phyloP scores from a whole-genome alignment of 179 eudicot genomes.

The Spergularia azorica region DNA sequence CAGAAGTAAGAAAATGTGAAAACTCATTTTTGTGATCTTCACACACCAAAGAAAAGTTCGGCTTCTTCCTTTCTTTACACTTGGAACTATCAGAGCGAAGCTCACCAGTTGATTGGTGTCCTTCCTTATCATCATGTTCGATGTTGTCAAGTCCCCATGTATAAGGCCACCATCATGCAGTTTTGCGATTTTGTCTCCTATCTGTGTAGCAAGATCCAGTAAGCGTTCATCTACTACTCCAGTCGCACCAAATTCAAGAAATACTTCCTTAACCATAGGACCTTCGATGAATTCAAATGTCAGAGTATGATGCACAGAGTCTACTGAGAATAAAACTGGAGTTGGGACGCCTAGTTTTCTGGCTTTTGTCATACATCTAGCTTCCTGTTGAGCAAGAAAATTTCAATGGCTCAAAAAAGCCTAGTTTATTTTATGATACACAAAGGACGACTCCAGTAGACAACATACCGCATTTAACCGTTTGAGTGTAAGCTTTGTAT shows the following conservation, averaged over 20 bases:
- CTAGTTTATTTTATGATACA: neutral
- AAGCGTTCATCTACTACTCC: slow-evolving; percentile 64
- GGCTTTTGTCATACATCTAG: slow-evolving; percentile 94
- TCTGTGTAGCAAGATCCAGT: slow-evolving; percentile 77
- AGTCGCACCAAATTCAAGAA: slow-evolving; percentile 69
- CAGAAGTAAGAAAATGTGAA: slow-evolving; percentile 30
- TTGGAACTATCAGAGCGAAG: slow-evolving; percentile 6
- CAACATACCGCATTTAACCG: slow-evolving; percentile 80
- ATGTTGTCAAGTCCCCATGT: slow-evolving; percentile 94
- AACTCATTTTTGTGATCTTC: neutral
- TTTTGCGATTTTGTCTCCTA: slow-evolving; percentile 80
- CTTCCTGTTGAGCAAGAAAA: slow-evolving; percentile 56
- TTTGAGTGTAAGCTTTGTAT: slow-evolving; percentile 77
- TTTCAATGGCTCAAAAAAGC: neutral
- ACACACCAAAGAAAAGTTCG: neutral
- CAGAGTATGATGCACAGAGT: slow-evolving; percentile 53
- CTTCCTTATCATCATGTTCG: slow-evolving; percentile 75
- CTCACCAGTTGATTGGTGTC: slow-evolving; percentile 78
- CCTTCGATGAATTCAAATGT: slow-evolving; percentile 84
- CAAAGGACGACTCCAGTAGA: neutral
- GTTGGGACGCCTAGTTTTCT: slow-evolving; percentile 84
- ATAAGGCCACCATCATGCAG: slow-evolving; percentile 88
- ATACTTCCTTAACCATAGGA: slow-evolving; percentile 70
- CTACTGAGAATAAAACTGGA: slow-evolving; percentile 81
- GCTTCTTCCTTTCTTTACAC: neutral